Base-by-base conservation (phyloP, 345 rosid genomes). In the Eucalyptus urophylla region DNA sequence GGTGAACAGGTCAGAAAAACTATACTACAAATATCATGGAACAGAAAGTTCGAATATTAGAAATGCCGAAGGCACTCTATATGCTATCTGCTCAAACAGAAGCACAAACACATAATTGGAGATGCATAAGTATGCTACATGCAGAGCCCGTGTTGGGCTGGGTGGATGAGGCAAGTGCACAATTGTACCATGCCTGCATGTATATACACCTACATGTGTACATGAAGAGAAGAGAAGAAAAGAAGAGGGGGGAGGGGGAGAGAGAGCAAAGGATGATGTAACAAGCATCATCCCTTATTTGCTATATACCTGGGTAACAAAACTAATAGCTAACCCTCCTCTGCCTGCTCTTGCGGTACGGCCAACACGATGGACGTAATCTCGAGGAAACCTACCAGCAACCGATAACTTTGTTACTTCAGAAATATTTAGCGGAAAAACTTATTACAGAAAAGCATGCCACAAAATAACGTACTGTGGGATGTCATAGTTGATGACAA, bases 311-410 rank as follows among this genome's bases (percentile, higher is more conserved):
- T 96, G 93, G 24, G 98, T 93, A 89, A 96, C 90, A 88, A 98
- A 93, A 93, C 98, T 98, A 83, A 97, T 89, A 88, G 99, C 97
- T 90, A 95, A 90, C 44, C 99, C 99, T 90, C 95, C 97, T 94
- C 99, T 93, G 88, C 99, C 98, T 90, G 99, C 99, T 93, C 99
- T 95, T 87, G 99, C 99, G 54, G 99, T 98, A 93, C 99, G 98
- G 51, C 99, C 98, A 29, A 97, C 99, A 91, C 98, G 99, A 93
- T 98, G 99, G 81, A 95, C 97, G 91, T 98, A 98, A 92, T 98
- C 99, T 90, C 96, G 95, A 12, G 98, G 95, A 91, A 90, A 92
- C 94, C 99, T 98, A 45, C 58, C 58, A 89, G 29, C 50, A 49
- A n/a, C 67, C 43, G 5, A 87, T 45, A 56, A 54, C 86, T 72